Base-by-base conservation (phyloP, 805 yeast species). In the Blastobotrys americana region DNA sequence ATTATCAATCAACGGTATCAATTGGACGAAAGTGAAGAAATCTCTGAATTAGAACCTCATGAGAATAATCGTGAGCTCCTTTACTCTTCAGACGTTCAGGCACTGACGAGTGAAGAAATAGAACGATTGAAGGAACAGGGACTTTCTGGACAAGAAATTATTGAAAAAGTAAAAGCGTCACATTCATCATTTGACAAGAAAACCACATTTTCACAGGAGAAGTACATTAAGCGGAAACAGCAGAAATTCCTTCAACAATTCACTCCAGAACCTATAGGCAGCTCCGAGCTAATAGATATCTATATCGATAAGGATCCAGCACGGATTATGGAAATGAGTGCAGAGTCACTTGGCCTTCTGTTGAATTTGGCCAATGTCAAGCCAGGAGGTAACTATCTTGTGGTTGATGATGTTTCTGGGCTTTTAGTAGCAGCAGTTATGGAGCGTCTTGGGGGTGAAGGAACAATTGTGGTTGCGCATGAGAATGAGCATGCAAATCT, bases 361-460 rank as follows among this genome's bases (percentile, higher is more conserved):
- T 66, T 93, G 65, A 80, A 81, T 48, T 71, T 82, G 54, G 96
- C 82, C 1, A 87, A 90, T 58, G 76, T 93, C 27, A 78, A 80
- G 57, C 88, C 96, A 0, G 95, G 95, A 8, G 97, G 98, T 1
- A 78, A 75, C 47, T 93, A 93, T 57, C 67, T 93, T 18, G 81
- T 90, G 3, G 72, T 87, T 44, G 99, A 93, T 58, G 98, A 93
- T 58, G 83, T 96, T n/a, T 89, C 95, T 25, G 96, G 97, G 4
- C 72, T 90, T n/a, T 60, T 93, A 1, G 76, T 84, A 4, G 84
- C 84, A 48, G 86, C 95, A 3, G 70, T 93, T 73, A 60, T 93
- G 64, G 99, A 93, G 61, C 72, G 97, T 59, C 85, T 94, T 90
- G 79, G 78, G 48, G 77, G 77, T 3, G 63, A 58, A 2, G 95